Percentiles rank a stretch among this genome's conserved stretches.
Evolutionary conservation across 2,329 filamentous ascomycete genomes (phyloP).

Genomic region (Fusarium agapanthi): DNA sequence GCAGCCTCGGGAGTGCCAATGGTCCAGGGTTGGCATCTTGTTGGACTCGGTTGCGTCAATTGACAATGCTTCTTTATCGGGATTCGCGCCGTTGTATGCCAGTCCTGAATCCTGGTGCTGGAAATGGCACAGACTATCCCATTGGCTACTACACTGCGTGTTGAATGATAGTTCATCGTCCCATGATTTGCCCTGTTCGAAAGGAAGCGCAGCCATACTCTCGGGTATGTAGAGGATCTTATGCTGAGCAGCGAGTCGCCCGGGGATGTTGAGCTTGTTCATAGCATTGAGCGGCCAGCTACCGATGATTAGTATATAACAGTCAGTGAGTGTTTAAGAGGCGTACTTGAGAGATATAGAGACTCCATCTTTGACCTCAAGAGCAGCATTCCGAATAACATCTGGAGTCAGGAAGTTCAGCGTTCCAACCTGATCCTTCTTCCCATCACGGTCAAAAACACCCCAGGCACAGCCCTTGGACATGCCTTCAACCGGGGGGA

Average conservation of each 20-base stretch:
- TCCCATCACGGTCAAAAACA: slow-evolving; percentile 54
- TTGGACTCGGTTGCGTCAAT: slow-evolving; percentile 15
- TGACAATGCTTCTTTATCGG: slow-evolving; percentile 46
- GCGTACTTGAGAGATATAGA: slow-evolving; percentile 62
- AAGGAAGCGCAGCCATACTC: slow-evolving; percentile 17
- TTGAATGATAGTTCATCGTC: slow-evolving; percentile 64
- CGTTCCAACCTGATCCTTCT: slow-evolving; percentile 60
- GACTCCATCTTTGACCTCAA: slow-evolving; percentile 49
- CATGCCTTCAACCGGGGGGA: slow-evolving; percentile 50
- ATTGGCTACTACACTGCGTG: slow-evolving; percentile 64
- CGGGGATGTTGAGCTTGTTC: slow-evolving; percentile 42
- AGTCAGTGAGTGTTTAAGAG: fast-evolving
- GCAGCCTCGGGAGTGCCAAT: slow-evolving; percentile 56
- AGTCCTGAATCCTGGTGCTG: slow-evolving; percentile 53
- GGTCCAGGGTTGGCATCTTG: slow-evolving; percentile 53
- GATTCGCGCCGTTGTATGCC: slow-evolving; percentile 60
- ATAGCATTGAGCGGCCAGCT: slow-evolving; percentile 33
- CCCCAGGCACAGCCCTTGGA: slow-evolving; percentile 62
- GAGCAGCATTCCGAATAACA: slow-evolving; percentile 43
- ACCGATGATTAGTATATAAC: background rate
- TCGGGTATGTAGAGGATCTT: slow-evolving; percentile 47
- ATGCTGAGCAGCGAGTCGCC: slow-evolving; percentile 43
- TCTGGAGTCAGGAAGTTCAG: slow-evolving; percentile 61
- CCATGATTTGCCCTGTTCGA: slow-evolving; percentile 38
- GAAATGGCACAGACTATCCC: slow-evolving; percentile 61